Conservation (phyloP, 495 filamentous ascomycete species). For the Penicillium flavigenum region DNA sequence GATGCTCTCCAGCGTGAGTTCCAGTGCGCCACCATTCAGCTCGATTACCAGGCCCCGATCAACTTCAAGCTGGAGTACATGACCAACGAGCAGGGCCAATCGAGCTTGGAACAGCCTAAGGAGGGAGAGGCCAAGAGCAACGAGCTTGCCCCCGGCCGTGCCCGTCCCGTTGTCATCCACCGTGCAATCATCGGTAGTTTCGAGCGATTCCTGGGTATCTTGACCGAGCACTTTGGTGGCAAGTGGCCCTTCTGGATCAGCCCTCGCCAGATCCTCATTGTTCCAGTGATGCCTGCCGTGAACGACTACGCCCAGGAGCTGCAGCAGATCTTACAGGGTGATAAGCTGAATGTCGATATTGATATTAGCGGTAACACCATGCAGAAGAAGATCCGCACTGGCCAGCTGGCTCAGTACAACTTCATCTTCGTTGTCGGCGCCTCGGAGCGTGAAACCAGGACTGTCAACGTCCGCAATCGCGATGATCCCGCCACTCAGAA, state of each 20-base stretch:
- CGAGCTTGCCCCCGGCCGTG: constrained; percentile 62
- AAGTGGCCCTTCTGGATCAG: constrained; percentile 99
- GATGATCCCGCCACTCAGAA: constrained; percentile 83
- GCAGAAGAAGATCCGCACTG: constrained; percentile 92
- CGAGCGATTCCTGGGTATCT: constrained; percentile 91
- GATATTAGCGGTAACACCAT: constrained; percentile 89
- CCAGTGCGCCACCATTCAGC: constrained; percentile 95
- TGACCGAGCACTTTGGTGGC: constrained; percentile 92
- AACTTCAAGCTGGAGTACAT: constrained; percentile 83
- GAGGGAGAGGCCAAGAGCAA: constrained; percentile 36
- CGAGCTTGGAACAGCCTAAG: neutral
- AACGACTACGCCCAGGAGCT: constrained; percentile 88
- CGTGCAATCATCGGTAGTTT: constrained; percentile 91
- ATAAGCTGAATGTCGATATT: constrained; percentile 76
- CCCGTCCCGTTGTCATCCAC: constrained; percentile 95
- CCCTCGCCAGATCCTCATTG: constrained; percentile 85
- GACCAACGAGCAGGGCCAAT: constrained; percentile 57
- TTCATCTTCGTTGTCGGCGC: constrained; percentile 90
- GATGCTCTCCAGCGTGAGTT: constrained; percentile 76
- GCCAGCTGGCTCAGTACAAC: constrained; percentile 86
- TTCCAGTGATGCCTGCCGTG: constrained; percentile 83
- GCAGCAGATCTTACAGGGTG: constrained; percentile 51
- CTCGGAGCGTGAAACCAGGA: constrained; percentile 69
- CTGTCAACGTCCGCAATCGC: constrained; percentile 87
- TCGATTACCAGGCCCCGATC: constrained; percentile 90